A percentile compares a stretch with the other conserved stretches of the same genome.
phyloP scores from a whole-genome alignment of 345 rosid species.

The Gynandropsis gynandra region DNA sequence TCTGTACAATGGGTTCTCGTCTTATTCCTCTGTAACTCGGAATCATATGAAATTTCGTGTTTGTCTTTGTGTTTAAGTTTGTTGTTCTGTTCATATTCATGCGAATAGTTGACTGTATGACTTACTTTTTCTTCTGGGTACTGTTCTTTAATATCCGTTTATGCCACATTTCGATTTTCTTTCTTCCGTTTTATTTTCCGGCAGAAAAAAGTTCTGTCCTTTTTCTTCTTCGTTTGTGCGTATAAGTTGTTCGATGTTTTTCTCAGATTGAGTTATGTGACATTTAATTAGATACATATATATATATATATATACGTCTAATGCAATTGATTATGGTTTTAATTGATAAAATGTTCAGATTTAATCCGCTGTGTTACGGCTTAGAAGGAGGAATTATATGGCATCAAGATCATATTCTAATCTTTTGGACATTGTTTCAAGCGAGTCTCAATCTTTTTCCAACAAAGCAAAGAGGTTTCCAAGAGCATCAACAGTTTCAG shows the following conservation, averaged over 20 bases:
- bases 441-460: constrained; percentile 45
- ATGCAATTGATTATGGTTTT: too few relatives aligned
- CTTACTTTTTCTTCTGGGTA: neutral
- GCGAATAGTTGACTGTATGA: neutral
- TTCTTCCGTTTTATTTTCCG: neutral
- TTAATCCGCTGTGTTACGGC: neutral
- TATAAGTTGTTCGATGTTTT: constrained; percentile 4
- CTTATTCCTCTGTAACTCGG: constrained; percentile 9
- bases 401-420: constrained; percentile 89
- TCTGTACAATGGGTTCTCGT: constrained; percentile 8
- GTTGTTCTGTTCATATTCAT: constrained; percentile 24
- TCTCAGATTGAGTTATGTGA: constrained; percentile 5
- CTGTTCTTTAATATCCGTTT: neutral
- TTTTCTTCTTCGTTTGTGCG: constrained; percentile 5
- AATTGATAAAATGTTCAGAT: neutral
- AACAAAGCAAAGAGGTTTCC: constrained; percentile 72
- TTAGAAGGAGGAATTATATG: constrained; percentile 37
- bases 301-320: too few relatives aligned
- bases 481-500: constrained; percentile 87
- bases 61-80: constrained; percentile 11
- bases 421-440: constrained; percentile 84
- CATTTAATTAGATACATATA: too few relatives aligned
- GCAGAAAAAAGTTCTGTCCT: too few relatives aligned
- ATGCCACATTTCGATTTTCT: constrained; percentile 10
- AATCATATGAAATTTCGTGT: constrained; percentile 16